Evolutionary conservation across 2,329 filamentous ascomycete genomes (phyloP).

Genomic region (Stagonosporopsis chrysanthemi): DNA sequence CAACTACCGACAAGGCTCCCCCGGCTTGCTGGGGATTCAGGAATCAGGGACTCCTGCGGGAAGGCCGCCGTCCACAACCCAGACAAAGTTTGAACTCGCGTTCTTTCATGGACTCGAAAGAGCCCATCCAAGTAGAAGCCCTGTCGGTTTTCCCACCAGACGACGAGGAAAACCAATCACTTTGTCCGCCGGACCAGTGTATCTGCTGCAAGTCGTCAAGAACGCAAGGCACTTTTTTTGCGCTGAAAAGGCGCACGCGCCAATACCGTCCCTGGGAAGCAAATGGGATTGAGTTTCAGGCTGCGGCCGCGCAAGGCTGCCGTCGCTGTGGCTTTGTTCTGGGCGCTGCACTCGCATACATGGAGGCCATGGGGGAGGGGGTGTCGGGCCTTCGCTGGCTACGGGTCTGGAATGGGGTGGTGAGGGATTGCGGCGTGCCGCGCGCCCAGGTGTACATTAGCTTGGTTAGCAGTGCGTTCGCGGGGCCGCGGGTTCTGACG

Average conservation of each 20-base stretch:
- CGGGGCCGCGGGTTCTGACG: neutral
- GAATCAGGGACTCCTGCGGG: no score
- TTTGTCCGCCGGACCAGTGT: no score
- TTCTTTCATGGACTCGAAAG: neutral
- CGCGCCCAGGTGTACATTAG: neutral
- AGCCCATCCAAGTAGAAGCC: no score
- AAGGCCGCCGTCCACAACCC: no score
- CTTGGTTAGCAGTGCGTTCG: neutral
- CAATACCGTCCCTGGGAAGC: neutral
- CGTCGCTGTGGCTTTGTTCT: neutral
- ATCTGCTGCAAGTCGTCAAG: neutral
- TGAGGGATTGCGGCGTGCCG: neutral
- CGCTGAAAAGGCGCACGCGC: neutral
- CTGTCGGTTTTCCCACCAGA: neutral
- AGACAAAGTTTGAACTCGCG: no score
- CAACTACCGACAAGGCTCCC: no score
- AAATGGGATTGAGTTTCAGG: neutral
- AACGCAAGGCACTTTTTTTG: neutral
- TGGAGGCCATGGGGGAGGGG: neutral
- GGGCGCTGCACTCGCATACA: neutral
- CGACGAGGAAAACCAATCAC: no score
- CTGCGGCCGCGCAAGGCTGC: neutral
- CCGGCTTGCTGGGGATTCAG: no score
- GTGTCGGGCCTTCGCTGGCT: neutral
- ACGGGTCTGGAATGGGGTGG: neutral